Evolutionary conservation across 495 filamentous ascomycete genomes (phyloP).

Genomic region (Aspergillus coremiiformis): DNA sequence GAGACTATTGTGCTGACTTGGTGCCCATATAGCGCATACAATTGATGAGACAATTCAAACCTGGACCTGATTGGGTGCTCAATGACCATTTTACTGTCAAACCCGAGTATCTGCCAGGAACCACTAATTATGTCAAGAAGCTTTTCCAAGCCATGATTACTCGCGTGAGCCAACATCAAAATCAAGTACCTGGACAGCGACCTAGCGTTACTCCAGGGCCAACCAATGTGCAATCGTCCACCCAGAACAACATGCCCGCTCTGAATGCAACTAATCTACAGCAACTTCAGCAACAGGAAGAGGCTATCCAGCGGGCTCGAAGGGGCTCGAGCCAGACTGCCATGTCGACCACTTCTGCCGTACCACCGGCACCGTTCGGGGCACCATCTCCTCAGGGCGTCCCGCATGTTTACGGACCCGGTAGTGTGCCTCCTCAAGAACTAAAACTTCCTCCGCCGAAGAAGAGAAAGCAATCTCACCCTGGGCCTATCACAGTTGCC

Average conservation of each 20-base stretch:
- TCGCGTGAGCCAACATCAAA: constrained; percentile 31
- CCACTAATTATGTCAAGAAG: constrained; percentile 39
- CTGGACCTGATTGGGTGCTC: constrained; percentile 42
- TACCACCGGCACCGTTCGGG: constrained; percentile 58
- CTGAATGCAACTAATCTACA: constrained; percentile 63
- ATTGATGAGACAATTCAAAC: constrained; percentile 51
- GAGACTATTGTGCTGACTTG: constrained; percentile 16
- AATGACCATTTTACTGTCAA: constrained; percentile 53
- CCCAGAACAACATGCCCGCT: constrained; percentile 36
- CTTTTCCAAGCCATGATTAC: constrained; percentile 37
- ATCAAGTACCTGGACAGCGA: constrained; percentile 20
- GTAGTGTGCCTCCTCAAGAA: constrained; percentile 45
- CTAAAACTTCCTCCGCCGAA: constrained; percentile 58
- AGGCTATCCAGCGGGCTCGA: constrained; percentile 36
- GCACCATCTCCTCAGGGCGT: constrained; percentile 65
- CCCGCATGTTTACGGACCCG: constrained; percentile 47
- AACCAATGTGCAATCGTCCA: constrained; percentile 16
- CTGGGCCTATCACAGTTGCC: constrained; percentile 25
- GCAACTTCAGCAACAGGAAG: constrained; percentile 42
- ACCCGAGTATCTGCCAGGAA: constrained; percentile 47
- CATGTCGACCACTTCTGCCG: constrained; percentile 54
- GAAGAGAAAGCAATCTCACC: constrained; percentile 45
- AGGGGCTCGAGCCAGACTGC: constrained; percentile 52
- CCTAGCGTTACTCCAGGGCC: constrained; percentile 20
- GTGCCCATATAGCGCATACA: constrained; percentile 42